phyloP scores from a whole-genome alignment of 2,329 filamentous ascomycete genomes.

The Erysiphe neolycopersici region DNA sequence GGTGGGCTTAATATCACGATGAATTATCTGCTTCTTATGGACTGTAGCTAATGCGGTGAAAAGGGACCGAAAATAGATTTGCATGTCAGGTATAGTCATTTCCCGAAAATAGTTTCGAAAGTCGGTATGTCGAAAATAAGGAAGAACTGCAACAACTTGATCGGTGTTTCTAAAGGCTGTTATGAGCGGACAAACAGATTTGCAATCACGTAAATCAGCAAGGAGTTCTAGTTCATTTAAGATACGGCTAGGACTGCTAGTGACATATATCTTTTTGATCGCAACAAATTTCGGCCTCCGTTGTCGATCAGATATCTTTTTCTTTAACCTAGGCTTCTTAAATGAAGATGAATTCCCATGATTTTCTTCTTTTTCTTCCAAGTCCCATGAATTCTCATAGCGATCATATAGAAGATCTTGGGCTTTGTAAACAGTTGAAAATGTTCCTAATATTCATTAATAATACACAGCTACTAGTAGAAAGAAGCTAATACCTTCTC shows the following conservation, averaged over 20 bases:
- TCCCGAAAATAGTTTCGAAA: conserved; percentile 86
- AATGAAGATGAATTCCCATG: conserved; percentile 44
- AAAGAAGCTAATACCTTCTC: conserved; percentile 45
- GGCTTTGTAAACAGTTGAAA: conserved; percentile 97
- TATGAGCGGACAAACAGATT: conserved; percentile 78
- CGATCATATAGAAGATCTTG: conserved; percentile 69
- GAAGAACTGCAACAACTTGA: conserved; percentile 81
- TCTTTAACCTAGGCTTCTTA: conserved; percentile 22
- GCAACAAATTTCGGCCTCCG: conserved; percentile 55
- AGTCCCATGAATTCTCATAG: conserved; percentile 71
- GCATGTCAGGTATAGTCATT: conserved; percentile 65
- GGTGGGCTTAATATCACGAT: conserved; percentile 91
- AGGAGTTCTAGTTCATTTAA: conserved; percentile 90
- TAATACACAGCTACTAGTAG: not conserved
- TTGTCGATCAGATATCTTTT: conserved; percentile 7
- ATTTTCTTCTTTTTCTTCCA: conserved; percentile 33
- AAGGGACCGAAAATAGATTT: conserved; percentile 67
- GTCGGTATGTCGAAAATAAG: conserved; percentile 87
- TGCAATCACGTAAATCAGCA: conserved; percentile 57
- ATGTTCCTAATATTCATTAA: conserved; percentile 38
- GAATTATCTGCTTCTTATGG: conserved; percentile 61
- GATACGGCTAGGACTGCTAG: conserved; percentile 76
- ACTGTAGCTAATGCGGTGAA: conserved; percentile 67
- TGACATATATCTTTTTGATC: conserved; percentile 98
- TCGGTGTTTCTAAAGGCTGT: conserved; percentile 90